Base-by-base conservation (phyloP, 345 rosid genomes). In the Populus simonii region DNA sequence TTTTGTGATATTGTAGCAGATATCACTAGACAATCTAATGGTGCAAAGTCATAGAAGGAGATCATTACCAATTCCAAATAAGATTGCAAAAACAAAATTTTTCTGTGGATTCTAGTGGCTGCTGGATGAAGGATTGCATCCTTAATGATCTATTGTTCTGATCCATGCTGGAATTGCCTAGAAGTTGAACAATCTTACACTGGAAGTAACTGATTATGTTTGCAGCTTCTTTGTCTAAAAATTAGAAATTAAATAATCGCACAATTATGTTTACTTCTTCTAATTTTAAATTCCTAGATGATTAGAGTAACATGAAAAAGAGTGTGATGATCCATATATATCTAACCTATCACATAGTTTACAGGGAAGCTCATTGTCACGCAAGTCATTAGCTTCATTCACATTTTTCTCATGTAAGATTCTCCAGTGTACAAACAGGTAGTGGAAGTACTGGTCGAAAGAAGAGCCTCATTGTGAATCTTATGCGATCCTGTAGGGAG, bases 401-500 rank as follows among this genome's bases (percentile, higher is more conserved):
- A 70, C 68, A 69, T 70, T 55, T 82, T 81, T 74, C 84, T 86
- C 65, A 80, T 68, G 43, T 76, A 75, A 78, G 65, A 71, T 86
- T 84, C 69, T 80, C 87, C 97, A 94, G 97, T 87, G 77, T 81
- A 47, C 96, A 91, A 83, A 86, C 94, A 89, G 98, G 97, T 70
- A 84, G 83, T 76, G 94, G 94, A 79, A 94, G 98, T 80, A 88
- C 88, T 47, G 76, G 57, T 61, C 90, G 89, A 74, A 94, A 94
- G 91, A 92, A 92, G 85, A 89, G 82, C 85, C 85, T 94, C 33
- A 92, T 92, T 41, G 84, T 94, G 86, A 90, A 85, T 83, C 92
- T 94, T 81, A 83, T 94, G 92, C 87, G 90, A 27, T 89, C 92
- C 69, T 94, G 96, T 84, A 89, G 90, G 86, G 97, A 90, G 84